These are phyloP conservation scores for Kluyveromyces marxianus DNA, from an alignment of 1,139 yeast species.

Conservation along the genomic window DNA sequence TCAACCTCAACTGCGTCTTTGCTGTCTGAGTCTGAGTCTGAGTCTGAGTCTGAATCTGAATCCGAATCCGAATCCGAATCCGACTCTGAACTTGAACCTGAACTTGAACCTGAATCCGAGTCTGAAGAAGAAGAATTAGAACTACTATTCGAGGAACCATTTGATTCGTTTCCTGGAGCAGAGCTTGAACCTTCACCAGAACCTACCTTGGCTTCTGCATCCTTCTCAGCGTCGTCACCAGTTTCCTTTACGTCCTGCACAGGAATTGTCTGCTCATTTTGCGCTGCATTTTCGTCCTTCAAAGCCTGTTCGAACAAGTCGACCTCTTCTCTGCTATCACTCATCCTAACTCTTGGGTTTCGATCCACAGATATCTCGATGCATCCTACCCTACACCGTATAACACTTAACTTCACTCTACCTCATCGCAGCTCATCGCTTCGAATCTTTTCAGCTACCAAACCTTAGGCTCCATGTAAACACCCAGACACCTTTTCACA, in stretches of 20 bases:
- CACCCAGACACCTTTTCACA: no score
- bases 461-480: background rate
- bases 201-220: background rate
- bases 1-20: constrained; percentile 9
- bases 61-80: constrained; percentile 4
- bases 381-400: background rate
- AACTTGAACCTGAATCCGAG: background rate
- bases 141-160: background rate
- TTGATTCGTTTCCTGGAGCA: no score
- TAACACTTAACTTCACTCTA: background rate
- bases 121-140: background rate
- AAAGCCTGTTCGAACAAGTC: constrained; percentile 3
- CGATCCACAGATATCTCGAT: background rate
- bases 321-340: background rate
- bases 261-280: background rate
- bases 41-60: constrained; percentile 3
- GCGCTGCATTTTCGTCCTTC: background rate
- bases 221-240: constrained; percentile 1
- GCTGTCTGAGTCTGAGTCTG: constrained; percentile 8
- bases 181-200: no score
- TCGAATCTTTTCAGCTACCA: background rate
- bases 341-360: background rate
- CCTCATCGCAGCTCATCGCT: background rate
- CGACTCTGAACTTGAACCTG: background rate
- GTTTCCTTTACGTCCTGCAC: constrained; percentile 1